Base-by-base conservation (phyloP, 257 asterid genomes). In the Avicennia marina region DNA sequence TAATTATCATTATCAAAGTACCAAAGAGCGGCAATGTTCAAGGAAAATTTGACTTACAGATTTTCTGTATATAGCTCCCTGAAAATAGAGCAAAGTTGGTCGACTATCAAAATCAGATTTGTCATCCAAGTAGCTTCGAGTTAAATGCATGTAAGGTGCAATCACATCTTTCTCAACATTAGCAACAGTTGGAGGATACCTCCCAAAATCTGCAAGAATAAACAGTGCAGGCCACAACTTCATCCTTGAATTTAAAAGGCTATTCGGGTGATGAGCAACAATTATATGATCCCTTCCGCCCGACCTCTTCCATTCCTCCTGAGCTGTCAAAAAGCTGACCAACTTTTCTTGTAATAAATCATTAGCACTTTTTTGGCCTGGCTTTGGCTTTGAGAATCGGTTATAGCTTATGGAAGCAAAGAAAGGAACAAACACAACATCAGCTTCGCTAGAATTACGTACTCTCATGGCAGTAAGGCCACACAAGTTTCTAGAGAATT, bases 201-300 rank as follows among this genome's bases (percentile, higher is more conserved):
- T 78, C 45, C 98, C 96, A 2, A 91, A 88, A 81, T 91, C 98
- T 0, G 98, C 65, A 43, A 91, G 90, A 45, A 91, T 64, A 45
- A 66, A 83, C 33, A 83, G 73, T 7, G 95, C 94, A 43, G 96
- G 94, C 94, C 93, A 91, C 5, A 91, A 86, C 87, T 91, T 84
- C 78, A 47, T 63, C 72, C 98, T 79, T 1, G 95, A 90, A 25
- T 85, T 75, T 61, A 78, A 64, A 27, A 91, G 85, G 56, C 98
- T 91, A 74, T 91, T 91, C 1, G 96, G 98, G 65, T 91, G 98
- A 63, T 91, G 98, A 10, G 96, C 96, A 31, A 91, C 62, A 13
- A 91, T 70, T 29, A 91, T 54, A 55, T 91, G 98, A 72, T 91
- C 90, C 42, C 63, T 80, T 3, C 98, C 98, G 11, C 83, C 81